These are phyloP conservation scores for Jaltomata sinuosa DNA, from an alignment of 257 asterid genomes.

Conservation along the genomic window DNA sequence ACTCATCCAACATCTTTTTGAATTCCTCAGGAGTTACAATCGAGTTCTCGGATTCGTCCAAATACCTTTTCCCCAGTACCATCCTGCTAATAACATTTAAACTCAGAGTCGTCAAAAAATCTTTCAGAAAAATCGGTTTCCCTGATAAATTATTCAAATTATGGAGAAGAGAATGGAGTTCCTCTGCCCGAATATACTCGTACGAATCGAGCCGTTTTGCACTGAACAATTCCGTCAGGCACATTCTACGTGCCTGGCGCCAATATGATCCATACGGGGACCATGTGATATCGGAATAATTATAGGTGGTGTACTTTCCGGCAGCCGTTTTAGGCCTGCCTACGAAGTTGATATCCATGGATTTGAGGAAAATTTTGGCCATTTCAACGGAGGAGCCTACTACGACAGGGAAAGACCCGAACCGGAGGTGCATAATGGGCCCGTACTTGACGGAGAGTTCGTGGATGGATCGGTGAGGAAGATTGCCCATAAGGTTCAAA, in stretches of 20 bases:
- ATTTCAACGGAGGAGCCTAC: constrained; percentile 38
- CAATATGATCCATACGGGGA: constrained; percentile 41
- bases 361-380: constrained; percentile 33
- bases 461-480: constrained; percentile 33
- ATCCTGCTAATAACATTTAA: constrained; percentile 36
- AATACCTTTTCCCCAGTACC: constrained; percentile 33
- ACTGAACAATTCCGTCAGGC: constrained; percentile 29
- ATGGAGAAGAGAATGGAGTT: constrained; percentile 14
- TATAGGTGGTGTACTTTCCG: constrained; percentile 34
- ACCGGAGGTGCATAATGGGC: constrained; percentile 27
- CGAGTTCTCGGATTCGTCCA: constrained; percentile 10
- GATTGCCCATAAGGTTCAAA: constrained; percentile 26
- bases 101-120: constrained; percentile 27
- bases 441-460: constrained; percentile 27
- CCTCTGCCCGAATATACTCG: constrained; percentile 27
- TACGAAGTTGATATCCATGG: constrained; percentile 30
- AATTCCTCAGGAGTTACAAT: constrained; percentile 25
- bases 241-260: constrained; percentile 43
- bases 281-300: constrained; percentile 38
- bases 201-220: constrained; percentile 21
- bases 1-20: constrained; percentile 29
- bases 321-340: constrained; percentile 39
- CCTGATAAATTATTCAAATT: constrained; percentile 15
- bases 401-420: constrained; percentile 32
- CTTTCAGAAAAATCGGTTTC: constrained; percentile 16